phyloP scores from a whole-genome alignment of 176 grass and related monocot species.

The Rhynchospora pubera region DNA sequence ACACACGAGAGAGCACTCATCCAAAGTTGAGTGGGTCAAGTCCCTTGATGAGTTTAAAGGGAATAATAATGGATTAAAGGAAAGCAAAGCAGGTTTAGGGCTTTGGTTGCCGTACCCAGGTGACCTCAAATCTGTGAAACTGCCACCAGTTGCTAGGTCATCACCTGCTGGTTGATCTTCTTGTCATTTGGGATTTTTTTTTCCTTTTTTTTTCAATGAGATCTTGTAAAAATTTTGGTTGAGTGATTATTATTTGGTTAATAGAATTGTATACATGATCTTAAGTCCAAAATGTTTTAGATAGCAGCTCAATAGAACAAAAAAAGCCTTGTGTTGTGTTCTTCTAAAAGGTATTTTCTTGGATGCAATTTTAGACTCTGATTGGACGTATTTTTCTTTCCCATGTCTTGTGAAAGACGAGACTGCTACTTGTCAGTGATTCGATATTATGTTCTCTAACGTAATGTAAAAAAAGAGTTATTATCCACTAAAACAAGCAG shows the following conservation, averaged over 20 bases:
- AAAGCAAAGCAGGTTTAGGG: constrained; percentile 78
- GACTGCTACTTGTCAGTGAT: not conserved
- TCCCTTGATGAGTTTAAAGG: constrained; percentile 65
- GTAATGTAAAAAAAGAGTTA: not conserved
- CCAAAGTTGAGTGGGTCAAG: constrained; percentile 92
- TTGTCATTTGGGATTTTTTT: not conserved
- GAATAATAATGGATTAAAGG: constrained; percentile 55
- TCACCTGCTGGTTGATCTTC: constrained; percentile 56
- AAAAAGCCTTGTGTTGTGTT: not conserved
- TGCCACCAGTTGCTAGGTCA: constrained; percentile 55
- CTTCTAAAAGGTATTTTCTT: not conserved
- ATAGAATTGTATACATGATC: not conserved
- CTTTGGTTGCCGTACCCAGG: constrained; percentile 68
- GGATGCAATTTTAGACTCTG: not conserved
- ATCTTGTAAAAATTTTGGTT: not conserved
- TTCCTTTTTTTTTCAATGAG: not conserved
- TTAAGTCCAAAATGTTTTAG: not conserved
- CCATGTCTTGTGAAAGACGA: not conserved
- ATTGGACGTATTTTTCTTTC: not conserved
- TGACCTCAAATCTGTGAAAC: constrained; percentile 52
- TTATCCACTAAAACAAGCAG: not conserved
- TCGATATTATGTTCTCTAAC: not conserved
- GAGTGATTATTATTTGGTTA: not conserved
- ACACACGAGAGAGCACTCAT: constrained; percentile 86
- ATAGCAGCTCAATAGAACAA: not conserved